A percentile compares a stretch with the other conserved stretches of the same genome.
Evolutionary conservation across 257 asterid genomes (phyloP).

Genomic region (Solanum corneliomulleri): DNA sequence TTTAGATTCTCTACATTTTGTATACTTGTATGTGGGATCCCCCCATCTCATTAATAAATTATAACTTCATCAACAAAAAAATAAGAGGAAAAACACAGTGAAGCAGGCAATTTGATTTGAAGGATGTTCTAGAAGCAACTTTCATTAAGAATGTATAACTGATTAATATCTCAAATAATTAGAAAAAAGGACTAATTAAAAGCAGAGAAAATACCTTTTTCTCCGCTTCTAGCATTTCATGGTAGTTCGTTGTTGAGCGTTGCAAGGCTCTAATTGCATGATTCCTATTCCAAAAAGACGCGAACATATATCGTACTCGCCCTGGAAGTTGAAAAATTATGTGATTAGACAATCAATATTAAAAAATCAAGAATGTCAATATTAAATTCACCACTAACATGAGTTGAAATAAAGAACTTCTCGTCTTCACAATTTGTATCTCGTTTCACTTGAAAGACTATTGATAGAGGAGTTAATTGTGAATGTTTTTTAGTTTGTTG

Average conservation of each 20-base stretch:
- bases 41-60: not conserved
- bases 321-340: constrained; percentile 41
- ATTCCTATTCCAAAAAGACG: constrained; percentile 97
- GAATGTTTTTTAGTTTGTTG: not conserved
- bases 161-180: not conserved
- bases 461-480: not conserved
- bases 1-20: not conserved
- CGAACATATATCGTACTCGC: constrained; percentile 85
- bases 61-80: not conserved
- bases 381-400: not conserved
- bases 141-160: not conserved
- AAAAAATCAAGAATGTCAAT: not conserved
- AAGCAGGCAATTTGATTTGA: not conserved
- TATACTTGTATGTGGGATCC: not conserved
- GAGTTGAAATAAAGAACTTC: not conserved
- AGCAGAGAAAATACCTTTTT: constrained; percentile 48
- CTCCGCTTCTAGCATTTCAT: constrained; percentile 68
- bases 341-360: not conserved
- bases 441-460: not conserved
- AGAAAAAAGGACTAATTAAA: constrained; percentile 1
- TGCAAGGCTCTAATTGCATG: constrained; percentile 63
- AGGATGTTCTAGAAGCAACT: not conserved
- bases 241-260: constrained; percentile 43
- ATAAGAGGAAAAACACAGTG: not conserved
- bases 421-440: not conserved